Conservation (phyloP, 1,284 basidiomycete genomes). For the Pseudozyma thailandica region DNA sequence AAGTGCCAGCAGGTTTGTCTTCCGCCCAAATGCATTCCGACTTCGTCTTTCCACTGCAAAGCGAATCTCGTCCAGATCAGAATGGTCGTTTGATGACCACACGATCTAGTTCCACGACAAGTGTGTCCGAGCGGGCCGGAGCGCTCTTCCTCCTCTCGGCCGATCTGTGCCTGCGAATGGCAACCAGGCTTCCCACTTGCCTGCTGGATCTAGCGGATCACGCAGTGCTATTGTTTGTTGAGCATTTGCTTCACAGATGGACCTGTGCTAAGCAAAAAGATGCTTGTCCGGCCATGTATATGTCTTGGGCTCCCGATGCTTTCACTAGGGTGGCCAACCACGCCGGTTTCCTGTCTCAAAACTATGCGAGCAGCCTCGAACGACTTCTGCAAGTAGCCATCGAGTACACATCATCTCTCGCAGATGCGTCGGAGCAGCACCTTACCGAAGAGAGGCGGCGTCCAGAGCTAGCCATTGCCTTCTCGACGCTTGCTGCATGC, state of each 20-base stretch:
- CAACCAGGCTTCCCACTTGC: conserved; percentile 15
- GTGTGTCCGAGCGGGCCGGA: conserved; percentile 12
- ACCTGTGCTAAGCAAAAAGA: conserved; percentile 30
- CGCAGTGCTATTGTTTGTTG: conserved; percentile 21
- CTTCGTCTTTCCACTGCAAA: conserved; percentile 11
- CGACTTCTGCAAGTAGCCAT: conserved; percentile 18
- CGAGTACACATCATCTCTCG: conserved; percentile 26
- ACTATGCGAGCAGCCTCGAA: conserved; percentile 9
- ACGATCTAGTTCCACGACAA: not conserved
- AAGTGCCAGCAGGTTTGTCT: conserved; percentile 18
- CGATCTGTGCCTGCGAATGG: conserved; percentile 30
- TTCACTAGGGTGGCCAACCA: conserved; percentile 16
- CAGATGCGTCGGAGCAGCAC: conserved; percentile 15
- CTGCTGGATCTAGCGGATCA: conserved; percentile 33
- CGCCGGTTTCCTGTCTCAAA: conserved; percentile 16
- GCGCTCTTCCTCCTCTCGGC: conserved; percentile 27
- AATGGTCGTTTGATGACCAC: not conserved
- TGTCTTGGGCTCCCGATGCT: conserved; percentile 14
- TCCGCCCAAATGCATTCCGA: conserved; percentile 15
- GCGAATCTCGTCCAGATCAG: not conserved
- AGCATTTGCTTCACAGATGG: conserved; percentile 37
- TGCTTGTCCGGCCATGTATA: conserved; percentile 7
- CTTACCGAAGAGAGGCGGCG: not conserved
- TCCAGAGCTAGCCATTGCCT: not conserved
- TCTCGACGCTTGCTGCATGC: conserved; percentile 12